Conservation (phyloP, 2,329 filamentous ascomycete species). For the Claviceps humidiphila region DNA sequence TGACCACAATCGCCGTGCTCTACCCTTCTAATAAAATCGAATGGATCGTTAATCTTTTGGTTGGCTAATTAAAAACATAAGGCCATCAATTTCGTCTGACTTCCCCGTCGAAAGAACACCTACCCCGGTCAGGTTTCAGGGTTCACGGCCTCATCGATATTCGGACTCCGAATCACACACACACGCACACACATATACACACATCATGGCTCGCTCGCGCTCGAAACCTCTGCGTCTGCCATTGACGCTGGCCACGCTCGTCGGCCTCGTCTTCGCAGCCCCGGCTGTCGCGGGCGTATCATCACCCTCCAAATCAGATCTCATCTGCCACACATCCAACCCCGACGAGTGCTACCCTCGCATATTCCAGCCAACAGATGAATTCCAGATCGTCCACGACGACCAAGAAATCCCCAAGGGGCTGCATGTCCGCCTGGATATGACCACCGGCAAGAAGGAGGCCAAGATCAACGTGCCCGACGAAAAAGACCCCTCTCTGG, state of each 20-base stretch:
- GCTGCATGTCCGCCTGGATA: conserved; percentile 52
- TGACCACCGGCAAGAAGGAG: conserved; percentile 49
- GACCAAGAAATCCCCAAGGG: conserved; percentile 54
- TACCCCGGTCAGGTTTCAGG: neutral
- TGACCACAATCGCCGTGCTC: too few species aligned
- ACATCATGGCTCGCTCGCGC: neutral
- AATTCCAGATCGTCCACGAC: conserved; percentile 49
- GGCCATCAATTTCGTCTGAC: neutral
- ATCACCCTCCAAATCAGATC: conserved; percentile 30
- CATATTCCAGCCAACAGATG: conserved; percentile 48
- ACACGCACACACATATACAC: neutral
- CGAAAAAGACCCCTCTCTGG: conserved; percentile 32
- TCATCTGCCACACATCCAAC: conserved; percentile 52
- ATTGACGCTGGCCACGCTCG: conserved; percentile 11
- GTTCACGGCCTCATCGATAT: neutral
- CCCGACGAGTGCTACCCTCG: conserved; percentile 51
- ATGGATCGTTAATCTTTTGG: too few species aligned
- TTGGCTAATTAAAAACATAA: neutral
- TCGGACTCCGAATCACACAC: neutral
- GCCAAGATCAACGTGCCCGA: conserved; percentile 51
- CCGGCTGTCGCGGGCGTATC: conserved; percentile 14
- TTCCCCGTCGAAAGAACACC: neutral
- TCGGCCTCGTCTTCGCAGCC: conserved; percentile 14
- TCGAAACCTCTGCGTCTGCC: conserved; percentile 1
- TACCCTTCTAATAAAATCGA: too few species aligned